Conservation (phyloP, 768 basidiomycete genomes). For the Lentinula boryana region DNA sequence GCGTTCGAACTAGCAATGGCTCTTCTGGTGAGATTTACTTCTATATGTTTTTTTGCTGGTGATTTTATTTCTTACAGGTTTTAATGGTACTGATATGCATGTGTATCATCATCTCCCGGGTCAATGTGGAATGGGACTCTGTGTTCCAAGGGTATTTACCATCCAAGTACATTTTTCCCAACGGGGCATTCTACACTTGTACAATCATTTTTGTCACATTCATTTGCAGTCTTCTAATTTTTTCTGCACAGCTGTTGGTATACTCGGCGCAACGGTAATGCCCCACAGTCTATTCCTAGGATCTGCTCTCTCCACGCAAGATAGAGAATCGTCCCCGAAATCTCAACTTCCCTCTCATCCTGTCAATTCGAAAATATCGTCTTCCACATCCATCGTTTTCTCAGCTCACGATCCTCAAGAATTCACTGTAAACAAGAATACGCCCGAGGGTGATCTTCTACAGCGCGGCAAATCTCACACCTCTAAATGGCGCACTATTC, state of each 20-base stretch:
- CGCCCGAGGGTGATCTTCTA: not conserved
- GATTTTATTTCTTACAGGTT: slow-evolving; percentile 30
- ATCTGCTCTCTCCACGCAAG: slow-evolving; percentile 79
- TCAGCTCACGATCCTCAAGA: not conserved
- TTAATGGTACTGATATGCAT: slow-evolving; percentile 75
- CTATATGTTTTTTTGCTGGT: not conserved
- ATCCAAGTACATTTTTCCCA: slow-evolving; percentile 52
- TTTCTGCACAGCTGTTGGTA: slow-evolving; percentile 49
- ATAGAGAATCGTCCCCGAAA: slow-evolving; percentile 41
- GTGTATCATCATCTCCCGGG: slow-evolving; percentile 65
- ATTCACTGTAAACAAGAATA: not conserved
- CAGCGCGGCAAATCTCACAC: not conserved
- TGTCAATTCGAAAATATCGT: not conserved
- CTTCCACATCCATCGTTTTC: not conserved
- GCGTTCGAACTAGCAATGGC: slow-evolving; percentile 65
- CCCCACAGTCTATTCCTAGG: slow-evolving; percentile 91
- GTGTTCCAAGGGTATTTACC: slow-evolving; percentile 78
- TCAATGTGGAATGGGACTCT: slow-evolving; percentile 63
- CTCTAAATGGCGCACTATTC: not conserved
- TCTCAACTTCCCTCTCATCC: not conserved
- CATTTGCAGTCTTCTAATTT: slow-evolving; percentile 17
- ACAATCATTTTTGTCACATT: slow-evolving; percentile 16
- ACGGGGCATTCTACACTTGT: slow-evolving; percentile 64
- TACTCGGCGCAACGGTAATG: slow-evolving; percentile 86
- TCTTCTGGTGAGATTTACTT: slow-evolving; percentile 39